Conservation (phyloP, 192 early-diverging fungal species). For the Coemansia sp. region DNA sequence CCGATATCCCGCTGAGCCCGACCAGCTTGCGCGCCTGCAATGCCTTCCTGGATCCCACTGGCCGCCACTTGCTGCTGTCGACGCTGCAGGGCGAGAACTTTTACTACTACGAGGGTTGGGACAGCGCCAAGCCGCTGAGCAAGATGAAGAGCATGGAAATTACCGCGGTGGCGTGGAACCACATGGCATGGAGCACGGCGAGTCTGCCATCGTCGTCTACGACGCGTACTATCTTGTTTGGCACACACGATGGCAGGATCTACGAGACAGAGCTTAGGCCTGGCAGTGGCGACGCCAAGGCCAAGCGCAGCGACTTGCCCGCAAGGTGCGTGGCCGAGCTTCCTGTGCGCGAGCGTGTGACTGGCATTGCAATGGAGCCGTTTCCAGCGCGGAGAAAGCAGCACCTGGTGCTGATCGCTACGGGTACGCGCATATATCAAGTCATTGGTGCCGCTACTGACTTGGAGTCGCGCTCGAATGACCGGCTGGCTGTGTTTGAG, state of each 20-base stretch:
- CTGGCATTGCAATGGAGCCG: slow-evolving; percentile 81
- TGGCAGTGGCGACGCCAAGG: slow-evolving; percentile 77
- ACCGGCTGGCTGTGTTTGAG: slow-evolving; percentile 73
- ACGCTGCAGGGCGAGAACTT: slow-evolving; percentile 91
- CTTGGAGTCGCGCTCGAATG: slow-evolving; percentile 44
- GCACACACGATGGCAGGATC: slow-evolving; percentile 83
- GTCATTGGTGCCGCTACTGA: slow-evolving; percentile 72
- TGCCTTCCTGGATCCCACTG: slow-evolving; percentile 87
- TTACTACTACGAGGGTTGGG: slow-evolving; percentile 87
- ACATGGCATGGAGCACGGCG: slow-evolving; percentile 41
- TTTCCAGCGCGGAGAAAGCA: slow-evolving; percentile 74
- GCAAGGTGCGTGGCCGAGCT: slow-evolving; percentile 65
- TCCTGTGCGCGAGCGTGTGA: slow-evolving; percentile 72
- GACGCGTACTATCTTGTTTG: slow-evolving; percentile 84
- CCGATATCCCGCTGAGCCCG: slow-evolving; percentile 32
- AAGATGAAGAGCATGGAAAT: slow-evolving; percentile 82
- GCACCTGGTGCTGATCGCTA: slow-evolving; percentile 81
- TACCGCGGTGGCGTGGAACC: slow-evolving; percentile 92
- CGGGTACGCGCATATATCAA: slow-evolving; percentile 89
- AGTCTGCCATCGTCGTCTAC: slow-evolving; percentile 39
- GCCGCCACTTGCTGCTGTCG: slow-evolving; percentile 85
- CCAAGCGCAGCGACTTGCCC: slow-evolving; percentile 80
- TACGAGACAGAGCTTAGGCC: slow-evolving; percentile 92
- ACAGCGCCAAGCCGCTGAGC: slow-evolving; percentile 76
- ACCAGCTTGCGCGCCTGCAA: slow-evolving; percentile 50